Conservation (phyloP, 2,329 filamentous ascomycete genomes). For the Lecanicillium sp. region DNA sequence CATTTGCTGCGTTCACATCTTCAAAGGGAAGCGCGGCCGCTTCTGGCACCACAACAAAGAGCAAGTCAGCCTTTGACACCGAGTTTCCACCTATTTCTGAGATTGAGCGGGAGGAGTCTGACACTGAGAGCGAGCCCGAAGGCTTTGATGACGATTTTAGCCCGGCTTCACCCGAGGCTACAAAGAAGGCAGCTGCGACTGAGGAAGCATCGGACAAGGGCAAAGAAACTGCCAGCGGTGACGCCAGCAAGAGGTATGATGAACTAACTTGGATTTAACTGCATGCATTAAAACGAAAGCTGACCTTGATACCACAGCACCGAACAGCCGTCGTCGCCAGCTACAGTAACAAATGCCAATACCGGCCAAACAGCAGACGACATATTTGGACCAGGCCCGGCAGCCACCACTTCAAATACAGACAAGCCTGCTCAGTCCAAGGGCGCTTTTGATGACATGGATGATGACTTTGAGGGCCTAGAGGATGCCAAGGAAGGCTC, state of each 20-base stretch:
- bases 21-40: slow-evolving; percentile 37
- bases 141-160: slow-evolving; percentile 94
- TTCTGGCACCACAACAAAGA: slow-evolving; percentile 32
- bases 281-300: slow-evolving; percentile 8
- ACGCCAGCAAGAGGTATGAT: slow-evolving; percentile 16
- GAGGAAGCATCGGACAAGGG: slow-evolving; percentile 4
- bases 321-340: slow-evolving; percentile 23
- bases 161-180: slow-evolving; percentile 45
- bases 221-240: slow-evolving; percentile 6
- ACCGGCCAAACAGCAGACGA: slow-evolving; percentile 26
- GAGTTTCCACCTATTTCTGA: slow-evolving; percentile 96
- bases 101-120: slow-evolving; percentile 69
- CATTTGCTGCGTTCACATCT: slow-evolving; percentile 67
- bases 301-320: slow-evolving; percentile 12
- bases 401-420: slow-evolving; percentile 21
- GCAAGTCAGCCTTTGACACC: slow-evolving; percentile 49
- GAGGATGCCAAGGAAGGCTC: slow-evolving; percentile 77
- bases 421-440: slow-evolving; percentile 28
- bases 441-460: slow-evolving; percentile 64
- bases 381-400: slow-evolving; percentile 29
- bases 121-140: slow-evolving; percentile 67
- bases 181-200: slow-evolving; percentile 14
- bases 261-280: too few species aligned
- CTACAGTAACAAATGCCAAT: slow-evolving; percentile 18
- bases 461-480: slow-evolving; percentile 73